Evolutionary conservation across 2,329 filamentous ascomycete genomes (phyloP).

Genomic region (Emmonsiellopsis sp.): DNA sequence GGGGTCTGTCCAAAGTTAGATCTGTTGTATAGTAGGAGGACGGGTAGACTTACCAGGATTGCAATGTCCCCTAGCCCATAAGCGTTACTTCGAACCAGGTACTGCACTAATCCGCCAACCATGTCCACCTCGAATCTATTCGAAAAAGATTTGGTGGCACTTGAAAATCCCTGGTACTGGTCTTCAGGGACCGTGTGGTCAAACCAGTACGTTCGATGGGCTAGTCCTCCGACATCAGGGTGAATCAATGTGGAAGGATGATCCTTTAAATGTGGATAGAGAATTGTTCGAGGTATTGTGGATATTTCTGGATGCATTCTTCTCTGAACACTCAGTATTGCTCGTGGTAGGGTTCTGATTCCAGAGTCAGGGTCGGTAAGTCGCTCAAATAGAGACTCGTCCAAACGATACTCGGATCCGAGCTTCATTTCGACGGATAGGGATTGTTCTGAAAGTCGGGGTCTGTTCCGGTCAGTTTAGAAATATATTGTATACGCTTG

Average conservation of each 20-base stretch:
- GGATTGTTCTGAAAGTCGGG: slow-evolving; percentile 26
- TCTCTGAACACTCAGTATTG: slow-evolving; percentile 19
- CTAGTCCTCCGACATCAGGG: slow-evolving; percentile 16
- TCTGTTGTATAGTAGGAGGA: not conserved
- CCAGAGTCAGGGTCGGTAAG: slow-evolving; percentile 24
- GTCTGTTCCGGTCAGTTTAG: slow-evolving; percentile 38
- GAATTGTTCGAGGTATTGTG: slow-evolving; percentile 16
- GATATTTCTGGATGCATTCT: slow-evolving; percentile 25
- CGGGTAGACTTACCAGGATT: slow-evolving; percentile 13
- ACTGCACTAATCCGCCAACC: slow-evolving; percentile 18
- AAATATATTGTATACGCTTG: slow-evolving; percentile 42
- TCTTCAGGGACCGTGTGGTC: slow-evolving; percentile 20
- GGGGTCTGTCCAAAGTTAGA: slow-evolving; percentile 14
- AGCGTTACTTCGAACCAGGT: slow-evolving; percentile 18
- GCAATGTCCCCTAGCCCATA: slow-evolving; percentile 22
- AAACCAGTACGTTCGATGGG: slow-evolving; percentile 21
- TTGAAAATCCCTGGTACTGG: not conserved
- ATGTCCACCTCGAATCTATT: slow-evolving; percentile 22
- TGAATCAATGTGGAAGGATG: slow-evolving; percentile 9
- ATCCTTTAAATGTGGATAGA: slow-evolving; percentile 21
- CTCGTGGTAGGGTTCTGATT: slow-evolving; percentile 15
- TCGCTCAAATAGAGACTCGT: slow-evolving; percentile 55
- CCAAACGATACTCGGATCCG: slow-evolving; percentile 45
- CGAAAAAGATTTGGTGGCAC: slow-evolving; percentile 17
- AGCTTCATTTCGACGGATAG: slow-evolving; percentile 43